A percentile compares a stretch with the other conserved stretches of the same genome.
Evolutionary conservation across 2,329 filamentous ascomycete species (phyloP).

Genomic region (Mollisia scopiformis): DNA sequence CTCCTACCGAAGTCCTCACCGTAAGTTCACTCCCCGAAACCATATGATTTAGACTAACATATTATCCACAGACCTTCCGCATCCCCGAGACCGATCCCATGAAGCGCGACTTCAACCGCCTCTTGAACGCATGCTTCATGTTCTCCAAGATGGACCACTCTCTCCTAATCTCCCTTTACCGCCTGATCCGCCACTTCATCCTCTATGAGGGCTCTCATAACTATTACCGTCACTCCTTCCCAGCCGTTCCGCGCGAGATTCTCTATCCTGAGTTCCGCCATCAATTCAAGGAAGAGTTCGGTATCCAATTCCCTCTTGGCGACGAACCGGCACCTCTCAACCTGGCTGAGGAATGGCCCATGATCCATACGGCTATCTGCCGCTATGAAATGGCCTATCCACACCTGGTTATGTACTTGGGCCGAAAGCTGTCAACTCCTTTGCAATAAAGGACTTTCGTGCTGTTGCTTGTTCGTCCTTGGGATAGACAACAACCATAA

Average conservation of each 20-base stretch:
- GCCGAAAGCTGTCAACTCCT: background rate
- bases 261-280: constrained; percentile 10
- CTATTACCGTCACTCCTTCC: constrained; percentile 16
- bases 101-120: constrained; percentile 21
- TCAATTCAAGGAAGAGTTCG: background rate
- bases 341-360: background rate
- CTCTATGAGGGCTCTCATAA: constrained; percentile 12
- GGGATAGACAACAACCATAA: background rate
- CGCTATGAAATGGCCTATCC: background rate
- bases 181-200: constrained; percentile 27
- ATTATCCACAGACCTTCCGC: constrained; percentile 21
- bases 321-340: background rate
- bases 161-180: constrained; percentile 27
- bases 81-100: constrained; percentile 16
- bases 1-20: constrained; percentile 28
- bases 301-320: background rate
- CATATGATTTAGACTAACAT: constrained; percentile 1
- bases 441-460: background rate
- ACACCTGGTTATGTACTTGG: background rate
- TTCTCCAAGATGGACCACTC: constrained; percentile 3
- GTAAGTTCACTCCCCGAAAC: constrained; percentile 18
- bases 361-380: background rate
- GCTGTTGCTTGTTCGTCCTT: background rate
- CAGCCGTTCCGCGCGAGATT: constrained; percentile 6
- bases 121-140: constrained; percentile 26